These are phyloP conservation scores for Amphirosellinia nigrospora DNA, from an alignment of 495 filamentous ascomycete genomes.

Conservation along the genomic window DNA sequence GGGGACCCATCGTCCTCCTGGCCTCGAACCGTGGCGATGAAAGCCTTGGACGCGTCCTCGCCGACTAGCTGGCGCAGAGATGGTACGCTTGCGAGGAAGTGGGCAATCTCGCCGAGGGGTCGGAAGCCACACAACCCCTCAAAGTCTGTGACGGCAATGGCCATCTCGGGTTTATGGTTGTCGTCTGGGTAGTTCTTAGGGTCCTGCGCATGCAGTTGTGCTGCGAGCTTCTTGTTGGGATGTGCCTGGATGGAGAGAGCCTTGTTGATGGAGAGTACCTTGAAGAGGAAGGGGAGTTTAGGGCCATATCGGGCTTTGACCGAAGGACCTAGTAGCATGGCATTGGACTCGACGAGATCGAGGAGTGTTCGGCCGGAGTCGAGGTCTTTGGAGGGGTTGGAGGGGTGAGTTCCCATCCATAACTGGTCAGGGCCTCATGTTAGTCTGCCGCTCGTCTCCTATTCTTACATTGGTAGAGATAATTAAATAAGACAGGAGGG, in stretches of 20 bases:
- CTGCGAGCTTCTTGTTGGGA: conserved; percentile 96
- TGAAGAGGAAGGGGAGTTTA: conserved; percentile 95
- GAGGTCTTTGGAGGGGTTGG: conserved; percentile 89
- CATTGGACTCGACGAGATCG: conserved; percentile 88
- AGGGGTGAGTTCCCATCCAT: conserved; percentile 99
- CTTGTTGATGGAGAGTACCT: conserved; percentile 92
- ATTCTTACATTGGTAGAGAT: neutral
- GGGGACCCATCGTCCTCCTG: conserved; percentile 63
- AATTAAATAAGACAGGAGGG: neutral
- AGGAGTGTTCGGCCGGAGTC: conserved; percentile 84
- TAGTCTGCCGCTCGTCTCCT: neutral
- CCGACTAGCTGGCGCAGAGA: conserved; percentile 80
- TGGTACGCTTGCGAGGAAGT: conserved; percentile 79
- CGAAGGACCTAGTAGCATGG: conserved; percentile 73
- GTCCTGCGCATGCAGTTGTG: conserved; percentile 82
- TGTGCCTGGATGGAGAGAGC: conserved; percentile 97
- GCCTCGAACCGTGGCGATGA: conserved; percentile 69
- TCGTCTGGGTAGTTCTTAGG: conserved; percentile 97
- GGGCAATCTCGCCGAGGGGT: conserved; percentile 80
- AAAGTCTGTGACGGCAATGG: conserved; percentile 94
- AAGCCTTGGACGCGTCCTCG: conserved; percentile 67
- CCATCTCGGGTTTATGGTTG: conserved; percentile 99
- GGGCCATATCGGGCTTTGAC: conserved; percentile 73
- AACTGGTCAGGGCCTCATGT: conserved; percentile 51
- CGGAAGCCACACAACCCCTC: conserved; percentile 96